phyloP scores from a whole-genome alignment of 768 basidiomycete species.

The Xerocomus potaroensis region DNA sequence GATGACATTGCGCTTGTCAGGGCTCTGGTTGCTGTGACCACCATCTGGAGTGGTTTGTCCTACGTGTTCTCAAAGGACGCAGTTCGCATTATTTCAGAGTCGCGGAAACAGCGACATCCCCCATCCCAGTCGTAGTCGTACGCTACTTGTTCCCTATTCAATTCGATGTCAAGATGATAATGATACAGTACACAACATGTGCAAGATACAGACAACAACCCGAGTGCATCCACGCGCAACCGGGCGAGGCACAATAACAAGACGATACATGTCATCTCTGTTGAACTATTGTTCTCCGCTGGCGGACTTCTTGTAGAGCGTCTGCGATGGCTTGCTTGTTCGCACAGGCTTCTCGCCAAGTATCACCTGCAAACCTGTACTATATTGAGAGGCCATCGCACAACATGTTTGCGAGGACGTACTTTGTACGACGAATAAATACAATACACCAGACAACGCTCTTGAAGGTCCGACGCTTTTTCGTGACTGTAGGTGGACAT shows the following conservation, averaged over 20 bases:
- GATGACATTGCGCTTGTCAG: conserved; percentile 39
- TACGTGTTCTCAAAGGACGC: conserved; percentile 76
- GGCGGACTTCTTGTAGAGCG: conserved; percentile 70
- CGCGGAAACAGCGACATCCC: conserved; percentile 29
- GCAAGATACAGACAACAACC: conserved; percentile 20
- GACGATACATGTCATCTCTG: conserved; percentile 7
- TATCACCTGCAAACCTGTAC: conserved; percentile 52
- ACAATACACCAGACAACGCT: conserved; percentile 52
- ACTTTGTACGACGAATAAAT: conserved; percentile 66
- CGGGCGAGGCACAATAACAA: neutral
- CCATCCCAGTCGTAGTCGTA: conserved; percentile 16
- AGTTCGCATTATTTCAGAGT: conserved; percentile 53
- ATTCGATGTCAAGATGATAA: conserved; percentile 9
- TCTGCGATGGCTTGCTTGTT: conserved; percentile 57
- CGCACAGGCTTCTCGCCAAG: conserved; percentile 60
- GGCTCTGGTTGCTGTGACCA: conserved; percentile 84
- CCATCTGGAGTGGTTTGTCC: conserved; percentile 86
- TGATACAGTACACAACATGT: conserved; percentile 15
- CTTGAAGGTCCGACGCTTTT: conserved; percentile 51
- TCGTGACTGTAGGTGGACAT: conserved; percentile 33
- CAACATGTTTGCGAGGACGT: conserved; percentile 22
- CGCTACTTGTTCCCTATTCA: neutral
- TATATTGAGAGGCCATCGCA: conserved; percentile 6
- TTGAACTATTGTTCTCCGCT: conserved; percentile 35
- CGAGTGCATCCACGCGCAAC: neutral